Conservation (phyloP, 768 basidiomycete species). For the Leccinum rimulosum region DNA sequence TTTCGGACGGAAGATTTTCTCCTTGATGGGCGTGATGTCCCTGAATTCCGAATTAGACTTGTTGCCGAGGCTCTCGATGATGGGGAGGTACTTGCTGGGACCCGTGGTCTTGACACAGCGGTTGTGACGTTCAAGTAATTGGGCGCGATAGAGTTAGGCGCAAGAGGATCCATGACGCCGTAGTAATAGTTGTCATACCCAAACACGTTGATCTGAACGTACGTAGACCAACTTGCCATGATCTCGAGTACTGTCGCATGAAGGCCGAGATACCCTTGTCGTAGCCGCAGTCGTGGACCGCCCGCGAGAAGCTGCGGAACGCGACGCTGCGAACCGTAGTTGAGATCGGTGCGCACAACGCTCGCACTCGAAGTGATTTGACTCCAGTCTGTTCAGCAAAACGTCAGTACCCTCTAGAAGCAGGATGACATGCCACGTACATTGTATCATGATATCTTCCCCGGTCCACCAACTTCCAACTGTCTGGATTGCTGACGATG, state of each 20-base stretch:
- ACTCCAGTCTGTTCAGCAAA: slow-evolving; percentile 68
- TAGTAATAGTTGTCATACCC: slow-evolving; percentile 92
- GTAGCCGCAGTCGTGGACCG: slow-evolving; percentile 87
- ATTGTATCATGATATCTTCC: slow-evolving; percentile 35
- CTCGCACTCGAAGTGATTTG: slow-evolving; percentile 42
- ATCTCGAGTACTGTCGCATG: slow-evolving; percentile 81
- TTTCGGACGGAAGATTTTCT: slow-evolving; percentile 71
- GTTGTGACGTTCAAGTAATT: slow-evolving; percentile 91
- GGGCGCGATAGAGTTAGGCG: slow-evolving; percentile 80
- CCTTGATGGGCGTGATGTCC: slow-evolving; percentile 56
- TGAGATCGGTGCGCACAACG: not conserved
- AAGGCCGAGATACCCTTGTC: slow-evolving; percentile 73
- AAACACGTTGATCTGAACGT: slow-evolving; percentile 87
- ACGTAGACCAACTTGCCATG: slow-evolving; percentile 89
- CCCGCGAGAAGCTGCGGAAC: slow-evolving; percentile 43
- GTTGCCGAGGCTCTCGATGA: slow-evolving; percentile 62
- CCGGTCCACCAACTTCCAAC: slow-evolving; percentile 49
- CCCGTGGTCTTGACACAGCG: slow-evolving; percentile 77
- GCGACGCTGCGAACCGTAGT: not conserved
- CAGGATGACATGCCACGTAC: not conserved
- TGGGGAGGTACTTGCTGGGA: slow-evolving; percentile 82
- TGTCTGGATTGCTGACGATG: slow-evolving; percentile 44
- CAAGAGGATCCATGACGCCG: slow-evolving; percentile 84
- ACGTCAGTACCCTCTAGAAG: not conserved
- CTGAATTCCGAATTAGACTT: slow-evolving; percentile 73